Conservation (phyloP, 495 filamentous ascomycete genomes). For the Tuber indicum region DNA sequence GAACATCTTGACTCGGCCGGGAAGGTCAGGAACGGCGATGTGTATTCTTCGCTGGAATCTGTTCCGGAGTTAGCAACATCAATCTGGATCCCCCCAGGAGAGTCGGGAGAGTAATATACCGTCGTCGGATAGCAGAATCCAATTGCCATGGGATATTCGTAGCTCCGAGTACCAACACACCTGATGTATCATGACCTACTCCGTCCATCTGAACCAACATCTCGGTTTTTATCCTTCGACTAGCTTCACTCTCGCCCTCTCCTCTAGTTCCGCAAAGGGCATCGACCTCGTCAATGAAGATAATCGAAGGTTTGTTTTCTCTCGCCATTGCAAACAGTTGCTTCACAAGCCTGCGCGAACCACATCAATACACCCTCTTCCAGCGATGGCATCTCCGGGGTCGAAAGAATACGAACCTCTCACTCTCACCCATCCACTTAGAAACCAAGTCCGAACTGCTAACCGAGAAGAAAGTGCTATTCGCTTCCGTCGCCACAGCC, state of each 20-base stretch:
- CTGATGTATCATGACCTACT: constrained; percentile 87
- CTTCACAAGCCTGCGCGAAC: constrained; percentile 69
- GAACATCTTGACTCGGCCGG: constrained; percentile 93
- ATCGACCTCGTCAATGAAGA: constrained; percentile 99
- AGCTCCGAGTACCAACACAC: constrained; percentile 89
- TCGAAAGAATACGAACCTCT: constrained; percentile 58
- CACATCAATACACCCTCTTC: constrained; percentile 25
- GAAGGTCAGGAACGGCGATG: constrained; percentile 81
- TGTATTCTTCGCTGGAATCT: constrained; percentile 89
- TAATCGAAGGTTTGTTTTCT: constrained; percentile 96
- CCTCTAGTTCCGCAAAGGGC: constrained; percentile 92
- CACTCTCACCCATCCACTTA: constrained; percentile 99
- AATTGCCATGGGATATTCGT: constrained; percentile 99
- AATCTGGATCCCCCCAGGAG: neutral
- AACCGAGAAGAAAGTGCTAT: constrained; percentile 99
- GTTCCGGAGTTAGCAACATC: constrained; percentile 2
- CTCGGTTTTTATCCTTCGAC: constrained; percentile 95
- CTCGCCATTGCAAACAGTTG: constrained; percentile 96
- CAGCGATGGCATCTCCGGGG: neutral
- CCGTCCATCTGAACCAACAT: constrained; percentile 99
- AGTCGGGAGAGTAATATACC: constrained; percentile 41
- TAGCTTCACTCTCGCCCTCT: constrained; percentile 96
- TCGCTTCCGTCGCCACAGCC: constrained; percentile 95
- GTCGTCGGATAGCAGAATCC: constrained; percentile 92
- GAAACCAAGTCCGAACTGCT: constrained; percentile 93